phyloP scores from a whole-genome alignment of 108 stramenopile genomes.

The Fragilaria radians region DNA sequence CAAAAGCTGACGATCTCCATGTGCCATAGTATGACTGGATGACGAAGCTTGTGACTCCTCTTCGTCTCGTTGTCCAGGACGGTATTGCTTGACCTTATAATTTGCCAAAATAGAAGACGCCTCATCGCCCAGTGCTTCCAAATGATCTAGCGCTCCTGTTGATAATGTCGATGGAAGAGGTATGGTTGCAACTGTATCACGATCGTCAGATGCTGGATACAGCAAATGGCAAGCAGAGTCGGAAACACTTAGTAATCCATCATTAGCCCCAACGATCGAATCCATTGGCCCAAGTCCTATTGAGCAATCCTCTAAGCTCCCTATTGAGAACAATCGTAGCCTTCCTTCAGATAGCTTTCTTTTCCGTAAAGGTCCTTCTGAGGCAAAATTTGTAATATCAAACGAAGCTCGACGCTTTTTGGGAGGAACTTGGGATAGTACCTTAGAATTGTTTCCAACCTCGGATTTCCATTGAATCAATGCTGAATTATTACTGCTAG shows the following conservation, averaged over 20 bases:
- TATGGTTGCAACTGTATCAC: background rate
- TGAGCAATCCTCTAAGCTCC: background rate
- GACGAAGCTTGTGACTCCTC: constrained; percentile 10
- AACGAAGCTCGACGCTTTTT: background rate
- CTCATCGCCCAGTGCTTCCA: constrained; percentile 40
- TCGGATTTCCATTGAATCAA: background rate
- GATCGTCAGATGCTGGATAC: background rate
- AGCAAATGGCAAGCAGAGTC: background rate
- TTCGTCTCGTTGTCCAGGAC: constrained; percentile 10
- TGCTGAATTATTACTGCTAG: background rate
- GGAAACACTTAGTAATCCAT: background rate
- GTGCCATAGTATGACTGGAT: constrained; percentile 22
- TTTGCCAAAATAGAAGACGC: constrained; percentile 12
- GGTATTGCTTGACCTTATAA: constrained; percentile 15
- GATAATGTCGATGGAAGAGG: background rate
- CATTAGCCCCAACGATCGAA: background rate
- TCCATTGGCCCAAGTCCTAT: background rate
- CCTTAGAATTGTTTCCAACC: background rate
- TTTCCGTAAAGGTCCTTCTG: background rate
- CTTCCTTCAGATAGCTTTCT: background rate
- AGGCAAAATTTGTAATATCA: background rate
- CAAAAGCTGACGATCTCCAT: constrained; percentile 26
- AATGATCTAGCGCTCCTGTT: constrained; percentile 32
- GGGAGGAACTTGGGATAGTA: background rate
- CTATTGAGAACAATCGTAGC: background rate